Conservation (phyloP, 768 basidiomycete species). For the Amanita fuliginea region DNA sequence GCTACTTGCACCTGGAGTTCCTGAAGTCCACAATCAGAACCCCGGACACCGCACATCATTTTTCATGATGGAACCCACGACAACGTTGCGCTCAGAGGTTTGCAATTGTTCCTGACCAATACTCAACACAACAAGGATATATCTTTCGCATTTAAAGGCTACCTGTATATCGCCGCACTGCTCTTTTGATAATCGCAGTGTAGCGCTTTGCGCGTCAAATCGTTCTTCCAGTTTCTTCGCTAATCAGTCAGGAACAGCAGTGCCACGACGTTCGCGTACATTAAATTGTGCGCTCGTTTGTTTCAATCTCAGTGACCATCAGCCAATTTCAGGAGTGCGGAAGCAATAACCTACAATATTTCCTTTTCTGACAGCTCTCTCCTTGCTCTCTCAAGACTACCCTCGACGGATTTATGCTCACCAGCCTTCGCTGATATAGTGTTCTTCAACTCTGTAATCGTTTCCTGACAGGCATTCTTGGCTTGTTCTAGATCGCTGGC, state of each 20-base stretch:
- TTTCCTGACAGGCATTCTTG: not conserved
- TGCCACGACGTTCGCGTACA: not conserved
- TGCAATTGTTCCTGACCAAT: slow-evolving; percentile 13
- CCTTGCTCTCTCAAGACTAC: not conserved
- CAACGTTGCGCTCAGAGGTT: slow-evolving; percentile 6
- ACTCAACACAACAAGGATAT: not conserved
- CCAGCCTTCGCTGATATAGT: not conserved
- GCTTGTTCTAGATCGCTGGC: not conserved
- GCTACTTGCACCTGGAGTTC: not conserved
- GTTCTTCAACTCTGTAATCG: not conserved
- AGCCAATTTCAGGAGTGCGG: not conserved
- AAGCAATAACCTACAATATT: not conserved
- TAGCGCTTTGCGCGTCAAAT: slow-evolving; percentile 45
- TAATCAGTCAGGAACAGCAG: not conserved
- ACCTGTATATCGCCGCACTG: slow-evolving; percentile 39
- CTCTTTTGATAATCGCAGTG: slow-evolving; percentile 44
- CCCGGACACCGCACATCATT: not conserved
- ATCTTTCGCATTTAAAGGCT: not conserved
- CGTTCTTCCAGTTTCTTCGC: slow-evolving; percentile 43
- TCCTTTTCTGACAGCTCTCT: not conserved
- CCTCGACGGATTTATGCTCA: not conserved
- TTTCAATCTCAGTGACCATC: not conserved
- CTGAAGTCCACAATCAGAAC: not conserved
- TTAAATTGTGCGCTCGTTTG: slow-evolving; percentile 4
- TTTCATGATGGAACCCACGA: not conserved